Conservation (phyloP, 1,284 basidiomycete species). For the Fomitopsis schrenkii region DNA sequence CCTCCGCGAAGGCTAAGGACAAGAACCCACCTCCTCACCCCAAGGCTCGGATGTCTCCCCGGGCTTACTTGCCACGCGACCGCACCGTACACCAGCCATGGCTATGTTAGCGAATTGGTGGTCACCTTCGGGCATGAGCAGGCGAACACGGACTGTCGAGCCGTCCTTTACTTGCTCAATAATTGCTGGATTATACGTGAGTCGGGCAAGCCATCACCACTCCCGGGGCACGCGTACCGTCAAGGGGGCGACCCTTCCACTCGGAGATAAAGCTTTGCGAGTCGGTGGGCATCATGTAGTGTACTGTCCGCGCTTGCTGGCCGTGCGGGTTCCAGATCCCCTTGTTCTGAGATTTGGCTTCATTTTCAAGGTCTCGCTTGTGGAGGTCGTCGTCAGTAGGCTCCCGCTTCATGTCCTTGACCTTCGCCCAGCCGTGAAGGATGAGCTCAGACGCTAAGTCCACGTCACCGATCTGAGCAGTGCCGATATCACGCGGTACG, state of each 20-base stretch:
- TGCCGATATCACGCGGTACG: constrained; percentile 71
- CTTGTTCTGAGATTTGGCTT: constrained; percentile 74
- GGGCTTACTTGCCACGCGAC: constrained; percentile 68
- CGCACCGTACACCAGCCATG: constrained; percentile 83
- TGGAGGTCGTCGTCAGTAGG: constrained; percentile 76
- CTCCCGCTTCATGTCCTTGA: constrained; percentile 83
- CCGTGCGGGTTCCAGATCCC: constrained; percentile 90
- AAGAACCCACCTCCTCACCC: constrained; percentile 72
- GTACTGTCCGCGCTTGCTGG: constrained; percentile 71
- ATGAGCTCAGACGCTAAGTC: constrained; percentile 82
- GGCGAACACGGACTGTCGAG: constrained; percentile 83
- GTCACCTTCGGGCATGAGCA: constrained; percentile 82
- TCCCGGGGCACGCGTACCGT: constrained; percentile 48
- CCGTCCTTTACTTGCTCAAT: constrained; percentile 96
- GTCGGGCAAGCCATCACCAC: background rate
- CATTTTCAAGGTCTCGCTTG: constrained; percentile 70
- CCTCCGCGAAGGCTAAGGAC: constrained; percentile 7
- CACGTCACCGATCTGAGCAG: constrained; percentile 61
- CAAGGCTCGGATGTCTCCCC: constrained; percentile 78
- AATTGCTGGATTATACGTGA: constrained; percentile 51
- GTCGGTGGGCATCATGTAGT: constrained; percentile 89
- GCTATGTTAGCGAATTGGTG: constrained; percentile 86
- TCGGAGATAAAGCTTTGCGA: constrained; percentile 86
- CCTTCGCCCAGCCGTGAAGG: constrained; percentile 85
- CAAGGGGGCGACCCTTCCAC: constrained; percentile 87